Evolutionary conservation across 192 early-diverging fungal species (phyloP).

Genomic region (Paraglomus brasilianum): DNA sequence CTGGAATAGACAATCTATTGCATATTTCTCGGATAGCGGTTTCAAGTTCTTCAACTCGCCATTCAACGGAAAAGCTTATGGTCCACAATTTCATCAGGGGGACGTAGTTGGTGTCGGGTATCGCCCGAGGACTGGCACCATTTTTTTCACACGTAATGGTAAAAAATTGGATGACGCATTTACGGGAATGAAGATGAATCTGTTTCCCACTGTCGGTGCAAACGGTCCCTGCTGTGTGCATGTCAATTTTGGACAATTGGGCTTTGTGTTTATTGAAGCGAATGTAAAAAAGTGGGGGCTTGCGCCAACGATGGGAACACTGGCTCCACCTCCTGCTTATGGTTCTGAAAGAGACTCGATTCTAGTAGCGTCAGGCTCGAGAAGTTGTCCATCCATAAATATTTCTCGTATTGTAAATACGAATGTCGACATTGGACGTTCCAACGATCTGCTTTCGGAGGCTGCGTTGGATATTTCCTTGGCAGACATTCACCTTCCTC

Average conservation of each 20-base stretch:
- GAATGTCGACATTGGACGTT: conserved; percentile 1
- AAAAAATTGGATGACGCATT: conserved; percentile 66
- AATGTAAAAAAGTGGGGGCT: conserved; percentile 84
- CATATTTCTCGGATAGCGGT: conserved; percentile 68
- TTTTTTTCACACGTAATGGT: conserved; percentile 78
- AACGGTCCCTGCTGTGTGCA: conserved; percentile 57
- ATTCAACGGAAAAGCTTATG: conserved; percentile 62
- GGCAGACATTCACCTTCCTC: conserved; percentile 37
- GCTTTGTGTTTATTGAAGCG: conserved; percentile 83
- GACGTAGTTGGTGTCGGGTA: conserved; percentile 80
- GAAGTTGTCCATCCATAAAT: conserved; percentile 27
- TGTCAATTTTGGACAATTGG: conserved; percentile 77
- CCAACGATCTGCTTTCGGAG: conserved; percentile 1
- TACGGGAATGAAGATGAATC: conserved; percentile 67
- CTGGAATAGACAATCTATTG: conserved; percentile 75
- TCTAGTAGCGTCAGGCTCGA: conserved; percentile 49
- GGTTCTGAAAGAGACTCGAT: conserved; percentile 70
- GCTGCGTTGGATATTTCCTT: conserved; percentile 34
- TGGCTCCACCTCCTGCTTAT: conserved; percentile 74
- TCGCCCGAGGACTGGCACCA: conserved; percentile 67
- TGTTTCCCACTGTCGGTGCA: conserved; percentile 65
- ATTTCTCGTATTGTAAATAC: conserved; percentile 16
- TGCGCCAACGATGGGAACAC: conserved; percentile 66
- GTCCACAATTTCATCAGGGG: conserved; percentile 65
- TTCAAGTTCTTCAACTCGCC: conserved; percentile 66